These are phyloP conservation scores for Amanita subjunquillea DNA, from an alignment of 768 basidiomycete species.

Conservation along the genomic window DNA sequence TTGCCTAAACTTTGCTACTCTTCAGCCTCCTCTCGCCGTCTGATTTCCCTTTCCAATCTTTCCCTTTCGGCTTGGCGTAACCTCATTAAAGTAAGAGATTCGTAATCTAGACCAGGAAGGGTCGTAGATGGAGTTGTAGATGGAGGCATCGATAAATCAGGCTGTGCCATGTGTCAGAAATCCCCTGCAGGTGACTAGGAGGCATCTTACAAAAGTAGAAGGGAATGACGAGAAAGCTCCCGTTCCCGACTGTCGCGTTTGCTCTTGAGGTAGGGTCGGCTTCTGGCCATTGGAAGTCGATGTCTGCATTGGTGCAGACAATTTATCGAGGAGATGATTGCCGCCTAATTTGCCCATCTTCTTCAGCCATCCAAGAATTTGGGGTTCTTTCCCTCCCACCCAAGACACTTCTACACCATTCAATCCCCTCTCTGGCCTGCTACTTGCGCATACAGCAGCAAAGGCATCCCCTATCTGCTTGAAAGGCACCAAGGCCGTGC, in stretches of 20 bases:
- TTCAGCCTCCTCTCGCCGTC: slow-evolving; percentile 53
- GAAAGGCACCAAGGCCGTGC: slow-evolving; percentile 68
- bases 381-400: slow-evolving; percentile 69
- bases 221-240: slow-evolving; percentile 56
- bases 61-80: slow-evolving; percentile 75
- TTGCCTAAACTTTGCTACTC: slow-evolving; percentile 4
- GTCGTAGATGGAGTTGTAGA: slow-evolving; percentile 11
- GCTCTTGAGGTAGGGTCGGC: slow-evolving; percentile 20
- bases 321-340: neutral
- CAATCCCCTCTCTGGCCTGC: slow-evolving; percentile 38
- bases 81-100: slow-evolving; percentile 70
- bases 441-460: slow-evolving; percentile 58
- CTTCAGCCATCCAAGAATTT: slow-evolving; percentile 62
- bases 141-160: slow-evolving; percentile 18
- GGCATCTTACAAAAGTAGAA: slow-evolving; percentile 35
- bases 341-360: slow-evolving; percentile 54
- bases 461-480: slow-evolving; percentile 69
- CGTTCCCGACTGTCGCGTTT: slow-evolving; percentile 14
- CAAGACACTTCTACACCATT: slow-evolving; percentile 61
- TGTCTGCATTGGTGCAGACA: slow-evolving; percentile 7
- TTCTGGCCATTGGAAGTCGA: slow-evolving; percentile 7
- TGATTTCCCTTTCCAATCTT: slow-evolving; percentile 66
- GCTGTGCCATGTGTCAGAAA: slow-evolving; percentile 10
- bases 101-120: slow-evolving; percentile 52
- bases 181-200: neutral